These are phyloP conservation scores for Pichia sp. DNA, from an alignment of 1,139 yeast species.

Conservation along the genomic window DNA sequence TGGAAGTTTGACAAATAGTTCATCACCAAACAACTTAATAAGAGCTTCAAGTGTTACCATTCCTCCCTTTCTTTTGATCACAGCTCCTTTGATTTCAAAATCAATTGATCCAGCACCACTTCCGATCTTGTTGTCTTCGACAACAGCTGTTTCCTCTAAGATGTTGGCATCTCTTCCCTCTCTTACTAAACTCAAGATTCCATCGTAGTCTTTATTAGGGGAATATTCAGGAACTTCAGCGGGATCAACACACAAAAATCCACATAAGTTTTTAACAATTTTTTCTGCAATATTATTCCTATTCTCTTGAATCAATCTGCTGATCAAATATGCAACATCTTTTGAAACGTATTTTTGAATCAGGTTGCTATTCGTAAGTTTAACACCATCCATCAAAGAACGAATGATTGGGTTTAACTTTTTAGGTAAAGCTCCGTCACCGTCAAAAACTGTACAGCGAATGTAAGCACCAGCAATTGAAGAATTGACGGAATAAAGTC, in stretches of 20 bases:
- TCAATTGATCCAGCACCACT: slow-evolving; percentile 9
- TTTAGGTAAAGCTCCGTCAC: slow-evolving; percentile 58
- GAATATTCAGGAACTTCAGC: slow-evolving; percentile 92
- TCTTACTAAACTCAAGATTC: slow-evolving; percentile 69
- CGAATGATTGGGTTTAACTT: slow-evolving; percentile 87
- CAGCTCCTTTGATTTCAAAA: slow-evolving; percentile 57
- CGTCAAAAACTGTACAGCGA: slow-evolving; percentile 33
- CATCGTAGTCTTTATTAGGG: slow-evolving; percentile 56
- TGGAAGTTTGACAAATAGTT: slow-evolving; percentile 59
- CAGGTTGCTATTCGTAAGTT: slow-evolving; percentile 62
- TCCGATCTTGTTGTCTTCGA: not conserved
- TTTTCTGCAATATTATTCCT: slow-evolving; percentile 80
- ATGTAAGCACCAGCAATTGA: slow-evolving; percentile 73
- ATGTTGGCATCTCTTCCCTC: slow-evolving; percentile 77
- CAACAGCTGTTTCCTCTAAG: slow-evolving; percentile 34
- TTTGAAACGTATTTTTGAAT: slow-evolving; percentile 70
- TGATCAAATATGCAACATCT: slow-evolving; percentile 62
- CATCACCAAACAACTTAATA: slow-evolving; percentile 46
- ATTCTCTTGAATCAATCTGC: slow-evolving; percentile 49
- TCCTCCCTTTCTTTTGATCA: slow-evolving; percentile 80
- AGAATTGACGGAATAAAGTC: slow-evolving; percentile 65
- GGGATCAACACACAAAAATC: slow-evolving; percentile 91
- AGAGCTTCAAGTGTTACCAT: slow-evolving; percentile 61
- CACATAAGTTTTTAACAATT: slow-evolving; percentile 84
- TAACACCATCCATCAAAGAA: slow-evolving; percentile 88